Evolutionary conservation across 768 basidiomycete genomes (phyloP), one percentile per base, ranked within the genome.

Genomic region (Polyporus arcularius): DNA sequence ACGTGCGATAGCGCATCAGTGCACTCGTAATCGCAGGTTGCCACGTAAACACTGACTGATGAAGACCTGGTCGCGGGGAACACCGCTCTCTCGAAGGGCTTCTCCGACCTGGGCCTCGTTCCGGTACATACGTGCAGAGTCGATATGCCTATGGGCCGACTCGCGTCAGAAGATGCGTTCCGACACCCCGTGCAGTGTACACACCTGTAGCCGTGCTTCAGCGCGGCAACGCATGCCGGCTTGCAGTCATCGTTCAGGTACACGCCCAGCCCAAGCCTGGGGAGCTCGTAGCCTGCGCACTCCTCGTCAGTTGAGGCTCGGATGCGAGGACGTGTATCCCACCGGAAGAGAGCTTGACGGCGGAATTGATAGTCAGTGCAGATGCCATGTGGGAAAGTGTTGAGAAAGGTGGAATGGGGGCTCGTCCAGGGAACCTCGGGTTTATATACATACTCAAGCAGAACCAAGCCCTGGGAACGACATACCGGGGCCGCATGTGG

Each of bases 41-140:
- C 28, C 18, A 14, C 53, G 1, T 8, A 11, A 74, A 9, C 2
- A 45, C 83, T 53, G 64, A 90, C 90, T 91, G 67, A 92, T 81
- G 73, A 91, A 92, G 38, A 90, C 64, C 12, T 89, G 82, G n/a
- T 76, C 75, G 61, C 89, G 76, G 0, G 75, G 64, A 10, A 92
- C 56, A 2, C 81, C 83, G 50, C 82, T 85, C 55, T 84, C 84
- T 59, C 76, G 75, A 26, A 88, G 70, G 1, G 86, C 87, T 30
- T 81, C 77, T 1, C 84, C 86, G 14, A 89, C 88, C 9, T 77
- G 76, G 3, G 78, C 78, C 69, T 90, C 88, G 61, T 89, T 90
- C 58, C 74, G 75, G 70, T 92, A 92, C 39, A 78, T 75, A 63
- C 87, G 87, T 1, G 91, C 91, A 0, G 87, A 82, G 71, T 92